phyloP scores from a whole-genome alignment of 129 eudicot species.

The Tanacetum coccineum region DNA sequence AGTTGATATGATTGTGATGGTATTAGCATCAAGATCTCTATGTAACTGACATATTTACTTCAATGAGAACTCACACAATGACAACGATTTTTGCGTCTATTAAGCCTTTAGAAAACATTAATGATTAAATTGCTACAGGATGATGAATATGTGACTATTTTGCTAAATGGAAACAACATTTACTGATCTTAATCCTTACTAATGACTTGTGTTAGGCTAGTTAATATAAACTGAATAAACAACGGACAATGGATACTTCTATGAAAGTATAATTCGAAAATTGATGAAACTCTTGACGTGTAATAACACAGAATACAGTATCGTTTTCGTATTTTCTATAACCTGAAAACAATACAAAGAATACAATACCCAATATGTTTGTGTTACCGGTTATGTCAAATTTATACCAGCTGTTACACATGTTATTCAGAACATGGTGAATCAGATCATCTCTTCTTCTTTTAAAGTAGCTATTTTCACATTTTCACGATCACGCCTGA shows the following conservation, averaged over 20 bases:
- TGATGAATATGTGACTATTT: too few relatives aligned
- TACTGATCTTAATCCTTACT: too few relatives aligned
- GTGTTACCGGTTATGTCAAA: not conserved
- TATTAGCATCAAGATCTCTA: not conserved
- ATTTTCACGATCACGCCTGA: constrained; percentile 67
- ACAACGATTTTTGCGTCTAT: too few relatives aligned
- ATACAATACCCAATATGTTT: not conserved
- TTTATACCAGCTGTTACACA: constrained; percentile 4
- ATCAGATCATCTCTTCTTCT: constrained; percentile 66
- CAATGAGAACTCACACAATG: not conserved
- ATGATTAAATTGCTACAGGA: too few relatives aligned
- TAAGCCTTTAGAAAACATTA: too few relatives aligned
- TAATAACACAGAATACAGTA: not conserved
- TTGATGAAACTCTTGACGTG: not conserved
- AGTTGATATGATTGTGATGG: not conserved
- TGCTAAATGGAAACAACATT: too few relatives aligned
- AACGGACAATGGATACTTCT: too few relatives aligned
- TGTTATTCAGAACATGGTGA: not conserved
- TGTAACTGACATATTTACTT: not conserved
- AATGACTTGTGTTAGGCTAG: too few relatives aligned
- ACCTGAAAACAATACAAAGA: constrained; percentile 6
- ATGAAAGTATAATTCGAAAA: too few relatives aligned
- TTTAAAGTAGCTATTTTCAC: constrained; percentile 57
- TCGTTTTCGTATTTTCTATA: not conserved
- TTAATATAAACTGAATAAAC: too few relatives aligned